Base-by-base conservation (phyloP, 2,329 filamentous ascomycete species). In the Ceratocystis albifundus region DNA sequence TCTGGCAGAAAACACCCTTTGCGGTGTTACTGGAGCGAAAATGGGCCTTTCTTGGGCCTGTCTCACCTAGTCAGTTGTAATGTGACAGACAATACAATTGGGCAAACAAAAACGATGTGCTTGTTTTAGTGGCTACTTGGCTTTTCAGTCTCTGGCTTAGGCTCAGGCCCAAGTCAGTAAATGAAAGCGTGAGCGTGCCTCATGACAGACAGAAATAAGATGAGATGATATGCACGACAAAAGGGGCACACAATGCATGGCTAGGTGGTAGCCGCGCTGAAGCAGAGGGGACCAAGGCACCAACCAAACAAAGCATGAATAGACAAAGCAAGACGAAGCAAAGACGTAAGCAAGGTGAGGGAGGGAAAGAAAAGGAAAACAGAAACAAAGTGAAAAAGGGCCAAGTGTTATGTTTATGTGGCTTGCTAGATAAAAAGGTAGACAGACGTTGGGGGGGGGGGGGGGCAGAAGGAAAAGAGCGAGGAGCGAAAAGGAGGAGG, bases 141-240 rank as follows among this genome's bases (percentile, higher is more conserved):
- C 8, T 59, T 30, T 59, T 25, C 36, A 41, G 10, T 41, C 36
- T 41, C 36, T 15, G 36, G 36, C 36, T 15, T 15, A 41, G 36
- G 36, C 10, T 15, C 36, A 41, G 10, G 36, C 36, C 36, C 36
- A 41, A 41, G 36, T 12, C 36, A 12, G 36, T 15, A 41, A 41
- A 41, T 3, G 36, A 59, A 59, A 17, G 30, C 55, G 32, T 59
- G 55, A n/a, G 28, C 28, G 25, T 59, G 17, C 36, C 17, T 36
- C 30, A 30, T 59, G 55, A 20, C 55, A 59, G 55, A 36, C 55
- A n/a, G 7, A 61, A 32, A 22, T 45, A 22, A 65, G 44, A 65
- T 65, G 64, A 65, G 15, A 59, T 65, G 64, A 61, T 65, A 65
- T 65, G 64, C 64, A 65, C 55, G 53, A 48, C 64, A 65, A 65